phyloP scores from a whole-genome alignment of 345 rosid species.

The Carallia pectinifolia region DNA sequence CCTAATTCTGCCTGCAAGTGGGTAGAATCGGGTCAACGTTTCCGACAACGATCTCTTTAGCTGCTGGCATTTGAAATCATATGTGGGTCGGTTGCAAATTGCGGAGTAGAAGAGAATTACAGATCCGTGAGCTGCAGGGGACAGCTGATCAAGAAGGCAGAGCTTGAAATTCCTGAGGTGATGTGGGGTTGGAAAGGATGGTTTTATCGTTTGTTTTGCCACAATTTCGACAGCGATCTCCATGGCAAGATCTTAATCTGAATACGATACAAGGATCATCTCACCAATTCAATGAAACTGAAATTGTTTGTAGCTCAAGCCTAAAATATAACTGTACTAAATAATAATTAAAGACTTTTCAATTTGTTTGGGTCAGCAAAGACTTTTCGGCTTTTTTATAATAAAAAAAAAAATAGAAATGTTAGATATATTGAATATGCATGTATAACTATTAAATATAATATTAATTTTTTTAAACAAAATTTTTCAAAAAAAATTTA shows the following conservation, averaged over 20 bases:
- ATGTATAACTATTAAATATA: no score
- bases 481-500: no score
- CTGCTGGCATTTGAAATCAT: neutral
- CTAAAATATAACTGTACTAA: no score
- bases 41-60: conserved; percentile 44
- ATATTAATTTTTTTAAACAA: no score
- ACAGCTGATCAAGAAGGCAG: conserved; percentile 21
- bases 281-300: neutral
- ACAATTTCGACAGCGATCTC: neutral
- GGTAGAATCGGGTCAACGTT: conserved; percentile 41
- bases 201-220: conserved; percentile 7
- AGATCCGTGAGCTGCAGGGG: conserved; percentile 9
- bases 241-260: neutral
- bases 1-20: conserved; percentile 25
- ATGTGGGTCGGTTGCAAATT: neutral
- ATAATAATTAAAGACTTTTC: no score
- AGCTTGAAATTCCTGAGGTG: conserved; percentile 15
- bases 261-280: neutral
- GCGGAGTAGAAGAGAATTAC: conserved; percentile 17
- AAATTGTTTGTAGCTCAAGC: neutral
- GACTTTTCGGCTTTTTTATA: no score
- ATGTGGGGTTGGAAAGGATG: conserved; percentile 18
- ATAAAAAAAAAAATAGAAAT: no score
- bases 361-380: no score
- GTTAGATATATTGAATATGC: no score